These are phyloP conservation scores for Zymoseptoria pseudotritici DNA, from an alignment of 2,329 filamentous ascomycete genomes.

Conservation along the genomic window DNA sequence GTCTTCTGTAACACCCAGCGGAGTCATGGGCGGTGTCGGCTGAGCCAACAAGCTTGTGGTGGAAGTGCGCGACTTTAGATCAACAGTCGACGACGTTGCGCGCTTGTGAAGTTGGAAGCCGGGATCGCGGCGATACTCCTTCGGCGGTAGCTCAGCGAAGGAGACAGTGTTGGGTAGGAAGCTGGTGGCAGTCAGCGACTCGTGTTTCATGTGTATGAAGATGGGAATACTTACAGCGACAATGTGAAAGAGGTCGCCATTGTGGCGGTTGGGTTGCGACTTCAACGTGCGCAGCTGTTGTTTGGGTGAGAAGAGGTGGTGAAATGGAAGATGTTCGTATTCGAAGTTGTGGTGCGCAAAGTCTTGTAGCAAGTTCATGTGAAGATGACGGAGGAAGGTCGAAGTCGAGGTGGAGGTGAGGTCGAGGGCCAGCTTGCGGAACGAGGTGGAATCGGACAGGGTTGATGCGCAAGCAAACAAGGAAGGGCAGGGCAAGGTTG, in stretches of 20 bases:
- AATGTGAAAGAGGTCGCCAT: slow-evolving; percentile 43
- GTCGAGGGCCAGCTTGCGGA: neutral
- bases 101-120: slow-evolving; percentile 19
- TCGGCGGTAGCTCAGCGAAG: slow-evolving; percentile 55
- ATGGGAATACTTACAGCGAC: slow-evolving; percentile 26
- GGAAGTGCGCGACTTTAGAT: slow-evolving; percentile 23
- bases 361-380: neutral
- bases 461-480: neutral
- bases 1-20: slow-evolving; percentile 12
- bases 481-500: neutral
- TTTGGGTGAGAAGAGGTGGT: neutral
- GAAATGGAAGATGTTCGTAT: neutral
- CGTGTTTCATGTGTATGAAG: neutral
- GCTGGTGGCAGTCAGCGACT: slow-evolving; percentile 40
- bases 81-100: slow-evolving; percentile 39
- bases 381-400: neutral
- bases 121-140: slow-evolving; percentile 19
- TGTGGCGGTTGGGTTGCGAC: slow-evolving; percentile 58
- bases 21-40: slow-evolving; percentile 37
- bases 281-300: neutral
- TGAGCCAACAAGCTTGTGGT: slow-evolving; percentile 35
- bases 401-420: neutral
- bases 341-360: neutral
- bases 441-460: neutral
- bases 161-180: slow-evolving; percentile 90